phyloP scores from a whole-genome alignment of 148 eudicot species.

The Diospyros lotus region DNA sequence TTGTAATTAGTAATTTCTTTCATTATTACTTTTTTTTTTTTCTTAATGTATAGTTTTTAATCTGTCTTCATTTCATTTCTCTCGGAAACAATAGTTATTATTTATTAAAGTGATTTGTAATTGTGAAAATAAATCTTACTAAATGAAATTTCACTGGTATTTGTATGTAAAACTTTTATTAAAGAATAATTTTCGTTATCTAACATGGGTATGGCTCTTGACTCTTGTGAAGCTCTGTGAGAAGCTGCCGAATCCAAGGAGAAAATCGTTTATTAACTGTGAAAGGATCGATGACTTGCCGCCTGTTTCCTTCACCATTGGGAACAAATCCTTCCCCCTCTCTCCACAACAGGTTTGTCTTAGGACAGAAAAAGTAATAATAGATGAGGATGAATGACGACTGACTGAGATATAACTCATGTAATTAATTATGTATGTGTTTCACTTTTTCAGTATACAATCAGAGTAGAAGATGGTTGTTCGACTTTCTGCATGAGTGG shows the following conservation, averaged over 20 bases:
- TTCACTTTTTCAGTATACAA: constrained; percentile 27
- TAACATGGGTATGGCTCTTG: not conserved
- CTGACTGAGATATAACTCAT: not conserved
- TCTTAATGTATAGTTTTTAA: too few species aligned
- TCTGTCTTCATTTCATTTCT: too few species aligned
- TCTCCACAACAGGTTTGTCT: constrained; percentile 33
- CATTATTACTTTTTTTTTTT: not conserved
- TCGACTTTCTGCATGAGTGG: constrained; percentile 34
- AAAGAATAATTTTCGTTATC: not conserved
- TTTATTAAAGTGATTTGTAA: too few species aligned
- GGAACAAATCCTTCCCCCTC: constrained; percentile 32
- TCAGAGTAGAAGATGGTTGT: constrained; percentile 21
- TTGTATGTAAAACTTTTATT: too few species aligned
- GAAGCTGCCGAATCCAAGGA: constrained; percentile 38
- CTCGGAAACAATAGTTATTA: too few species aligned
- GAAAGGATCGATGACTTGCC: constrained; percentile 30
- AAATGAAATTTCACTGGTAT: too few species aligned
- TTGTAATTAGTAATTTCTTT: too few species aligned
- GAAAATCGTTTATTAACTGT: constrained; percentile 33
- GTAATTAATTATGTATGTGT: not conserved
- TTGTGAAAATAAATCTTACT: too few species aligned
- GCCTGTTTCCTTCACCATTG: constrained; percentile 32
- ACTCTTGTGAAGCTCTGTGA: constrained; percentile 31
- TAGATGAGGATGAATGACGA: not conserved
- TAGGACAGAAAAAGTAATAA: too few species aligned